Percentiles rank a stretch among this genome's conserved stretches.
These are phyloP conservation scores for Xanthoceras sorbifolium DNA, from an alignment of 345 rosid species.

Conservation along the genomic window DNA sequence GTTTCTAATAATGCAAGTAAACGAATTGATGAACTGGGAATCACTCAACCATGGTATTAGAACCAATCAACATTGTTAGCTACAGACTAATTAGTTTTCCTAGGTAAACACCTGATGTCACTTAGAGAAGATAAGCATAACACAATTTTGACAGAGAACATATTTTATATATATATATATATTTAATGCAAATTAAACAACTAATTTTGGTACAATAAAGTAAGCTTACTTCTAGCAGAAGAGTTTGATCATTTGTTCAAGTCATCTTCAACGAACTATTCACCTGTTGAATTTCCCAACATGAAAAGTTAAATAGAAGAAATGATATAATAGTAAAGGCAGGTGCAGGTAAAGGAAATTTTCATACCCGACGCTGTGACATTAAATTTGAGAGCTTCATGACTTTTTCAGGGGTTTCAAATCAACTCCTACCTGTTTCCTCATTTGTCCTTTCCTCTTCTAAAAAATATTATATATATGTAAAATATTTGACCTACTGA, in stretches of 20 bases:
- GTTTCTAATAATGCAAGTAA: neutral
- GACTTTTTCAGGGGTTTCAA: no score
- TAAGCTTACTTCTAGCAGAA: neutral
- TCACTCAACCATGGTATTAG: neutral
- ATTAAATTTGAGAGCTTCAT: no score
- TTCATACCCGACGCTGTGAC: neutral
- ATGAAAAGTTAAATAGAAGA: neutral
- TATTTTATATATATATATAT: no score
- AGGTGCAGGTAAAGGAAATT: neutral
- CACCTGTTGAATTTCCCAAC: neutral
- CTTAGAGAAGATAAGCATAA: no score
- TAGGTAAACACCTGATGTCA: no score
- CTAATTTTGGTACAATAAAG: neutral
- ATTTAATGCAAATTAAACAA: neutral
- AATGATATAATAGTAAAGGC: neutral
- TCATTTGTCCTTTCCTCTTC: no score
- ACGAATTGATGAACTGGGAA: neutral
- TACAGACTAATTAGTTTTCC: no score
- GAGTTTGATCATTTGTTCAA: neutral
- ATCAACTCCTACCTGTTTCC: no score
- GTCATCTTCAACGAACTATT: neutral
- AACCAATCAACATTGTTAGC: neutral
- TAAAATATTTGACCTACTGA: no score
- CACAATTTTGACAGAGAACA: no score
- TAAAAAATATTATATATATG: no score